Percentiles rank a stretch among this genome's conserved stretches.
phyloP scores from a whole-genome alignment of 371 early-diverging fungal species.

The Circinella minor region DNA sequence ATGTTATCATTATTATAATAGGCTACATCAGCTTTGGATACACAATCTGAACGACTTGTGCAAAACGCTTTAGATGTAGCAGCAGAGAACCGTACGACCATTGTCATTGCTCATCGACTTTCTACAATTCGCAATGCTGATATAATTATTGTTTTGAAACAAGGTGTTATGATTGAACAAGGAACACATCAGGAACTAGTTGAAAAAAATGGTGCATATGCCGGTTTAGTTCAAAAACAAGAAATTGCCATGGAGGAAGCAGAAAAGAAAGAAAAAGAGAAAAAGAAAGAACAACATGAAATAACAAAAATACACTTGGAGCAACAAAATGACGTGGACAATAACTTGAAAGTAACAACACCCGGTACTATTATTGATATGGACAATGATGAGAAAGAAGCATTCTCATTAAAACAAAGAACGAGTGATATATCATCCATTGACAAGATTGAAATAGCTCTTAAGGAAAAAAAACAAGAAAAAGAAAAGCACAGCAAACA shows the following conservation, averaged over 20 bases:
- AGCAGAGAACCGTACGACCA: constrained; percentile 73
- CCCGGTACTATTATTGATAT: neutral
- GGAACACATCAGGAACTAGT: constrained; percentile 68
- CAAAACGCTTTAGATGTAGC: constrained; percentile 77
- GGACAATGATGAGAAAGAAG: neutral
- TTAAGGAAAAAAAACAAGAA: constrained; percentile 37
- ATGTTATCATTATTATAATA: constrained; percentile 26
- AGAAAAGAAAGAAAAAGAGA: constrained; percentile 15
- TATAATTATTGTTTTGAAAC: constrained; percentile 77
- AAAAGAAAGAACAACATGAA: too few species aligned
- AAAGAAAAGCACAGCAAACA: constrained; percentile 38
- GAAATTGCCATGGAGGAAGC: constrained; percentile 28
- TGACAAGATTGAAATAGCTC: constrained; percentile 34
- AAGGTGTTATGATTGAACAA: constrained; percentile 70
- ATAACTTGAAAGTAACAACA: constrained; percentile 5
- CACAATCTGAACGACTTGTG: constrained; percentile 80
- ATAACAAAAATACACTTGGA: too few species aligned
- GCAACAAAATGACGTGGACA: neutral
- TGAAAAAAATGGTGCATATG: constrained; percentile 41
- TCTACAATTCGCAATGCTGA: constrained; percentile 80
- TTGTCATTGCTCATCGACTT: constrained; percentile 87
- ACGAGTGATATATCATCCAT: constrained; percentile 15
- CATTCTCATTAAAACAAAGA: neutral
- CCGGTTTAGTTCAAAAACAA: constrained; percentile 54
- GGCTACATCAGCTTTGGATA: constrained; percentile 75